Percentiles rank a stretch among this genome's conserved stretches.
These are phyloP conservation scores for Fusarium graminum DNA, from an alignment of 2,329 filamentous ascomycete species.

Conservation along the genomic window DNA sequence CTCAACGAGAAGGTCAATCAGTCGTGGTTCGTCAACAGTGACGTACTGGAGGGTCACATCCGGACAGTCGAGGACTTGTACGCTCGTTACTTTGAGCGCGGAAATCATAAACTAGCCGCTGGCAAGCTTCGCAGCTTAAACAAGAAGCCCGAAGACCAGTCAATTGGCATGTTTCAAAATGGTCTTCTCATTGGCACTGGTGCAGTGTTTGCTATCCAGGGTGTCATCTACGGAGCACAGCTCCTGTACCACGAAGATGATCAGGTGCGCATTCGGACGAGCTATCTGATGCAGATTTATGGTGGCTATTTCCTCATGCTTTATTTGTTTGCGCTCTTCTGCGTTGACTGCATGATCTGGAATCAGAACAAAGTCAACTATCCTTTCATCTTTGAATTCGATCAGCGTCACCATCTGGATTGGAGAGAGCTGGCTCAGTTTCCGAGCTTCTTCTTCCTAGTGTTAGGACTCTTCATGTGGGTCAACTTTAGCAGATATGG, in stretches of 20 bases:
- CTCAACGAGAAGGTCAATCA: constrained; percentile 93
- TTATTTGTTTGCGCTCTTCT: constrained; percentile 85
- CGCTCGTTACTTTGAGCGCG: constrained; percentile 91
- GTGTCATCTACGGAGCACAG: constrained; percentile 70
- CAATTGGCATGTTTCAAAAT: constrained; percentile 69
- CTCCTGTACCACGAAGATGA: constrained; percentile 65
- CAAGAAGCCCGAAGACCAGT: constrained; percentile 68
- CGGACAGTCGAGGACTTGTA: constrained; percentile 90
- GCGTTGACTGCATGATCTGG: constrained; percentile 87
- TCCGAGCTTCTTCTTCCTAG: constrained; percentile 83
- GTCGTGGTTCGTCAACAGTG: constrained; percentile 91
- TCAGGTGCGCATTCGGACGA: constrained; percentile 65
- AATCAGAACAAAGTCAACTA: constrained; percentile 91
- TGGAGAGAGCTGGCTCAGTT: constrained; percentile 91
- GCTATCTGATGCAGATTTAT: constrained; percentile 88
- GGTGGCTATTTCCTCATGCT: constrained; percentile 90
- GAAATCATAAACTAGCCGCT: constrained; percentile 91
- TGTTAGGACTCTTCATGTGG: constrained; percentile 86
- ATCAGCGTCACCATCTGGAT: constrained; percentile 85
- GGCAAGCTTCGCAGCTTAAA: constrained; percentile 84
- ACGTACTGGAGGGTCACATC: constrained; percentile 84
- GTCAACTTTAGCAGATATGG: constrained; percentile 85
- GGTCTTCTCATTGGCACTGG: constrained; percentile 78
- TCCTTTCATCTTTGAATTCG: constrained; percentile 96
- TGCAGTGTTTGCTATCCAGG: constrained; percentile 74